Evolutionary conservation across 2,329 filamentous ascomycete species (phyloP).

Genomic region (Chaetothyriales sp.): DNA sequence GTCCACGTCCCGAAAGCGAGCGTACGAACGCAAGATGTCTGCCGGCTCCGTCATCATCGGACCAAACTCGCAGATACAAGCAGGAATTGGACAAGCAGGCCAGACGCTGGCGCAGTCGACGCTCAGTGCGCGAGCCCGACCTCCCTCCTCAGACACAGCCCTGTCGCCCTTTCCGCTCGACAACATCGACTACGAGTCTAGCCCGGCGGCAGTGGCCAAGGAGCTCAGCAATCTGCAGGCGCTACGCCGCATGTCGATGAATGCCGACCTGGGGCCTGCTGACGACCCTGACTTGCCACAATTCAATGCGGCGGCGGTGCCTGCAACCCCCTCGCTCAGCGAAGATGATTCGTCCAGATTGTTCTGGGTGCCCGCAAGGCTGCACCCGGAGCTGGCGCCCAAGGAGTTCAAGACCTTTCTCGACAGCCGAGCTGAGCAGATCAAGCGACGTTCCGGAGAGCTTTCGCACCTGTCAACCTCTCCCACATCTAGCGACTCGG

Average conservation of each 20-base stretch:
- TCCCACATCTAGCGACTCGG: constrained; percentile 23
- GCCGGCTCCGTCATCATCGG: constrained; percentile 4
- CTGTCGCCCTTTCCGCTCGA: constrained; percentile 57
- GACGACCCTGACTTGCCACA: constrained; percentile 42
- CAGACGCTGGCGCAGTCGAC: constrained; percentile 43
- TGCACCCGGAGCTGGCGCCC: constrained; percentile 88
- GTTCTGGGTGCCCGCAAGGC: constrained; percentile 87
- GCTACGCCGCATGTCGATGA: constrained; percentile 80
- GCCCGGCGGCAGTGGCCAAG: constrained; percentile 76
- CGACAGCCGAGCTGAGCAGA: constrained; percentile 80
- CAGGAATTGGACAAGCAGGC: constrained; percentile 15
- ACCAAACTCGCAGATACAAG: background rate
- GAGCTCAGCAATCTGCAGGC: constrained; percentile 87
- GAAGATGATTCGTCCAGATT: constrained; percentile 78
- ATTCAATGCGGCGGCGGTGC: constrained; percentile 26
- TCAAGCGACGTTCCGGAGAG: constrained; percentile 68
- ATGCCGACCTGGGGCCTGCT: constrained; percentile 49
- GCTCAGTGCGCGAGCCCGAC: constrained; percentile 38
- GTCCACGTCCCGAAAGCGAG: constrained; percentile 8
- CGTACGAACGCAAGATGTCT: constrained; percentile 8
- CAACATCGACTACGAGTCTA: constrained; percentile 76
- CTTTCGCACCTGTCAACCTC: constrained; percentile 42
- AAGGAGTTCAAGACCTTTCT: constrained; percentile 95
- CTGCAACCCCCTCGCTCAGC: constrained; percentile 37
- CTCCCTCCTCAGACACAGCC: constrained; percentile 38